phyloP scores from a whole-genome alignment of 2,329 filamentous ascomycete species.

The Pseudonectria foliicola region DNA sequence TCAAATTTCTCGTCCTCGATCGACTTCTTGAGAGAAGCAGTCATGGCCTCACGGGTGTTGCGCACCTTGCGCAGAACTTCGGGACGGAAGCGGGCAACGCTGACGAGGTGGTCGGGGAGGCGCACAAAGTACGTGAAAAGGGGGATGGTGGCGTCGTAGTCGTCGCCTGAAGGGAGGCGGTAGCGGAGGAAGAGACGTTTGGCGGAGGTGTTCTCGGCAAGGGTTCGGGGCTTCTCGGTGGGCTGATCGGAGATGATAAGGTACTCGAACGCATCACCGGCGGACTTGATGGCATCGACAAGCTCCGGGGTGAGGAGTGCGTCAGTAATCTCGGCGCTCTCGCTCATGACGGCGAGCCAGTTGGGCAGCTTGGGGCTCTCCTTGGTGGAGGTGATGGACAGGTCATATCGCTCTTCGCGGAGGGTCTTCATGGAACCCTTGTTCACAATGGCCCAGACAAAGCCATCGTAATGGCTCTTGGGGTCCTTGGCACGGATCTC shows the following conservation, averaged over 20 bases:
- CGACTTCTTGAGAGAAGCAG: constrained; percentile 69
- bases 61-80: constrained; percentile 84
- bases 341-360: constrained; percentile 93
- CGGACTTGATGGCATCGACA: constrained; percentile 67
- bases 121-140: constrained; percentile 78
- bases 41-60: constrained; percentile 70
- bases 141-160: constrained; percentile 60
- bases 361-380: constrained; percentile 82
- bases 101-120: constrained; percentile 74
- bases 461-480: constrained; percentile 74
- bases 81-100: constrained; percentile 74
- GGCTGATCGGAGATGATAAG: constrained; percentile 88
- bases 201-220: constrained; percentile 75
- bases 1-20: constrained; percentile 77
- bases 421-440: constrained; percentile 88
- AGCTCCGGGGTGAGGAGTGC: constrained; percentile 81
- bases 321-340: constrained; percentile 92
- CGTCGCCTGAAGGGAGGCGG: constrained; percentile 56
- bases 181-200: constrained; percentile 82
- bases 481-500: constrained; percentile 46
- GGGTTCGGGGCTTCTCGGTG: constrained; percentile 71
- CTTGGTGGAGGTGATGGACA: constrained; percentile 88
- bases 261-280: constrained; percentile 75
- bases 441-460: constrained; percentile 93
- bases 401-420: constrained; percentile 87